A percentile compares a stretch with the other conserved stretches of the same genome.
phyloP scores from a whole-genome alignment of 306 rosid genomes.

The Senna tora region DNA sequence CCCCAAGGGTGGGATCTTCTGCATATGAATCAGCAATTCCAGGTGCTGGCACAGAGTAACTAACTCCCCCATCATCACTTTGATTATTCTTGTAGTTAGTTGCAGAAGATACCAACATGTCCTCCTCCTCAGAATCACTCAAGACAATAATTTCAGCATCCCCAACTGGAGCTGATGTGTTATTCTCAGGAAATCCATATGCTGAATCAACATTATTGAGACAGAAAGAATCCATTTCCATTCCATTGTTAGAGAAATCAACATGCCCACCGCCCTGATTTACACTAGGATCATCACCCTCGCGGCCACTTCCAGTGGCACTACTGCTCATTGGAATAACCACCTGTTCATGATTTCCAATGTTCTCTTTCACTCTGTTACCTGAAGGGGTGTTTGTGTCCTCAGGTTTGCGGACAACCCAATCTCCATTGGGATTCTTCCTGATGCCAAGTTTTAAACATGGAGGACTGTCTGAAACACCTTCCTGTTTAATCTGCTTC shows the following conservation, averaged over 20 bases:
- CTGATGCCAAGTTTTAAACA: conserved; percentile 79
- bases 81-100: conserved; percentile 50
- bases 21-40: conserved; percentile 63
- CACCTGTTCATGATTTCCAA: conserved; percentile 65
- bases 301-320: conserved; percentile 83
- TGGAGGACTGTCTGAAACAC: conserved; percentile 69
- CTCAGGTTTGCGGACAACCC: conserved; percentile 88
- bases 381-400: conserved; percentile 64
- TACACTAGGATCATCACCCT: conserved; percentile 92
- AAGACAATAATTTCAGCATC: conserved; percentile 80
- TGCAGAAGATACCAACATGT: conserved; percentile 57
- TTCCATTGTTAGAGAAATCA: conserved; percentile 72
- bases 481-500: conserved; percentile 83
- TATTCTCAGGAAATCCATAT: conserved; percentile 60
- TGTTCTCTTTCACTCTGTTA: conserved; percentile 56
- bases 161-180: conserved; percentile 54
- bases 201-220: conserved; percentile 62
- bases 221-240: conserved; percentile 75
- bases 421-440: conserved; percentile 74
- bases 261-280: conserved; percentile 77
- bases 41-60: conserved; percentile 58
- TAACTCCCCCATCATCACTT: conserved; percentile 53
- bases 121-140: conserved; percentile 94
- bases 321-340: conserved; percentile 96
- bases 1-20: conserved; percentile 70